These are phyloP conservation scores for Exophiala spinifera DNA, from an alignment of 2,329 filamentous ascomycete genomes.

Conservation along the genomic window DNA sequence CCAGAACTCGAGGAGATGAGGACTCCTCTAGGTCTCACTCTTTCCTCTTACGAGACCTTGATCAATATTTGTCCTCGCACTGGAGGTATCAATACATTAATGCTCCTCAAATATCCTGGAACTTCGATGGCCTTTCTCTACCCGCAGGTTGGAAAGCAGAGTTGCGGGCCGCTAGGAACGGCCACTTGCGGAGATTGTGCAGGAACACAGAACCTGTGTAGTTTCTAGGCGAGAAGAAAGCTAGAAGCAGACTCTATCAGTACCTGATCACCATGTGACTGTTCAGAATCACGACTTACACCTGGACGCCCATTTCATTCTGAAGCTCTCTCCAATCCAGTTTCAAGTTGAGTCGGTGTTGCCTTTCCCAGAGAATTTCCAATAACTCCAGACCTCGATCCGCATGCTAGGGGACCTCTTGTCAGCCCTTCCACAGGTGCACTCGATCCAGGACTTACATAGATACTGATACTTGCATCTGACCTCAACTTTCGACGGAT, in stretches of 20 bases:
- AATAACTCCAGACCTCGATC: constrained; percentile 4
- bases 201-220: not conserved
- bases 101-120: no score
- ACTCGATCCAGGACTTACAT: not conserved
- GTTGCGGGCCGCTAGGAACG: no score
- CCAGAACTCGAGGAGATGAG: no score
- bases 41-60: no score
- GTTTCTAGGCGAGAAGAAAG: constrained; percentile 1
- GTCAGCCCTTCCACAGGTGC: not conserved
- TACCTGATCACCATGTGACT: not conserved
- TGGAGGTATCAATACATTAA: no score
- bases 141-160: no score
- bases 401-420: constrained; percentile 2
- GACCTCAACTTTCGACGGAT: constrained; percentile 4
- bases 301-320: constrained; percentile 4
- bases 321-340: constrained; percentile 3
- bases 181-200: not conserved
- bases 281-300: not conserved
- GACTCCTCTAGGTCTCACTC: no score
- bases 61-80: no score
- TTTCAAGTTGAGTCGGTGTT: constrained; percentile 5
- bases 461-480: constrained; percentile 5
- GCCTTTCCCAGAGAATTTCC: constrained; percentile 4
- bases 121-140: no score
- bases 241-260: not conserved